These are phyloP conservation scores for Schizosaccharomyces versatilis DNA, from an alignment of 1,139 yeast species.

Conservation along the genomic window DNA sequence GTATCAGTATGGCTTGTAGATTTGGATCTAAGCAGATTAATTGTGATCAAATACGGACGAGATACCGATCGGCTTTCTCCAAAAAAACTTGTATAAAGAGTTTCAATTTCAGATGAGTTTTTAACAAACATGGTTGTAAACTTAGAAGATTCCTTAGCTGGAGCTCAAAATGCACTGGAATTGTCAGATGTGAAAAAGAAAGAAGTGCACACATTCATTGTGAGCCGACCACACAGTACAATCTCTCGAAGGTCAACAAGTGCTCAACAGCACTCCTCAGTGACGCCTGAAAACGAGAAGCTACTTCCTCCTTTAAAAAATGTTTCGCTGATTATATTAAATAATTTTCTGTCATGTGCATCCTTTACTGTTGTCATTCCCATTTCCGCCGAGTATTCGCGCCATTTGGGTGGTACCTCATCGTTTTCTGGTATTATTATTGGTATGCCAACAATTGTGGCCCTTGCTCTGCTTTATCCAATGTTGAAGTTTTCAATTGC, in stretches of 20 bases:
- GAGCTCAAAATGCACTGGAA: not conserved
- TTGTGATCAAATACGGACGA: too few species aligned
- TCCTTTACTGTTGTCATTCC: not conserved
- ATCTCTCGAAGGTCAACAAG: not conserved
- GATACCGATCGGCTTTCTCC: too few species aligned
- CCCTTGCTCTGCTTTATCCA: not conserved
- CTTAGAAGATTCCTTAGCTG: not conserved
- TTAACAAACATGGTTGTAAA: not conserved
- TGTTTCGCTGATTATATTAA: not conserved
- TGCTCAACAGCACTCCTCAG: not conserved
- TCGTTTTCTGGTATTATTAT: not conserved
- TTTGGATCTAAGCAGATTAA: too few species aligned
- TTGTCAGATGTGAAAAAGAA: not conserved
- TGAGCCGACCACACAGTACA: too few species aligned
- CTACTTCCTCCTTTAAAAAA: not conserved
- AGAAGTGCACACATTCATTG: not conserved
- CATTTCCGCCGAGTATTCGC: not conserved
- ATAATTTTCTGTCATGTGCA: not conserved
- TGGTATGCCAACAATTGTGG: not conserved
- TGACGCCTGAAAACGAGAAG: not conserved
- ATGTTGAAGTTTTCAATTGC: not conserved
- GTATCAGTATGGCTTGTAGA: too few species aligned
- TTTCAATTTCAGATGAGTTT: too few species aligned
- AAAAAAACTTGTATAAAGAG: too few species aligned
- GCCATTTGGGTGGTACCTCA: not conserved